Percentiles rank a stretch among this genome's conserved stretches.
Conservation (phyloP, 768 basidiomycete genomes). For the Podaxis sp. region DNA sequence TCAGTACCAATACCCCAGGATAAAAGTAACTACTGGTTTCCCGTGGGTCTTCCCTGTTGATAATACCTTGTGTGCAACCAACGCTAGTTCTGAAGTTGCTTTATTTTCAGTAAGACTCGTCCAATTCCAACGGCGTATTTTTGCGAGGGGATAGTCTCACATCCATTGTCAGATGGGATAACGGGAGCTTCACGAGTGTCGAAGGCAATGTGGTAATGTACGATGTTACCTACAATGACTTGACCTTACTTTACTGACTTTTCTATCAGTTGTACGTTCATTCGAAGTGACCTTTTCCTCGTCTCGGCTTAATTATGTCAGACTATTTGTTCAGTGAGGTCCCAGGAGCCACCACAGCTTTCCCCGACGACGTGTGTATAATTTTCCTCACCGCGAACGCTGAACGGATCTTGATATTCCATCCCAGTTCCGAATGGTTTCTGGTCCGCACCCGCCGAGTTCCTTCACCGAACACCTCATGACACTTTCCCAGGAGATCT, state of each 20-base stretch:
- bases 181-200: conserved; percentile 37
- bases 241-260: neutral
- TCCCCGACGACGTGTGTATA: conserved; percentile 37
- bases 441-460: conserved; percentile 23
- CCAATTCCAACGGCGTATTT: neutral
- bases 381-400: neutral
- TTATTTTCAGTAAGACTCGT: conserved; percentile 32
- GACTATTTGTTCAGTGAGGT: conserved; percentile 36
- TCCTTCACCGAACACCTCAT: neutral
- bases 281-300: neutral
- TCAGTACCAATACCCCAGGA: conserved; percentile 37
- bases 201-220: conserved; percentile 37
- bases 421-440: conserved; percentile 38
- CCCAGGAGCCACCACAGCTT: conserved; percentile 34
- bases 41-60: conserved; percentile 14
- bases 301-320: conserved; percentile 15
- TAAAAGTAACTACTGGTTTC: conserved; percentile 36
- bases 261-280: neutral
- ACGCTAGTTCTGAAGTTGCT: conserved; percentile 18
- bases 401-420: conserved; percentile 1
- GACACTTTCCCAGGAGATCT: conserved; percentile 26
- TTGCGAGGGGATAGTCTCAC: neutral
- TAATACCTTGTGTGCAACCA: neutral
- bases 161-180: conserved; percentile 28
- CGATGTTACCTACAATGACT: neutral